A percentile compares a stretch with the other conserved stretches of the same genome.
phyloP scores from a whole-genome alignment of 108 stramenopile species.

The Hondaea fermentalgiana region DNA sequence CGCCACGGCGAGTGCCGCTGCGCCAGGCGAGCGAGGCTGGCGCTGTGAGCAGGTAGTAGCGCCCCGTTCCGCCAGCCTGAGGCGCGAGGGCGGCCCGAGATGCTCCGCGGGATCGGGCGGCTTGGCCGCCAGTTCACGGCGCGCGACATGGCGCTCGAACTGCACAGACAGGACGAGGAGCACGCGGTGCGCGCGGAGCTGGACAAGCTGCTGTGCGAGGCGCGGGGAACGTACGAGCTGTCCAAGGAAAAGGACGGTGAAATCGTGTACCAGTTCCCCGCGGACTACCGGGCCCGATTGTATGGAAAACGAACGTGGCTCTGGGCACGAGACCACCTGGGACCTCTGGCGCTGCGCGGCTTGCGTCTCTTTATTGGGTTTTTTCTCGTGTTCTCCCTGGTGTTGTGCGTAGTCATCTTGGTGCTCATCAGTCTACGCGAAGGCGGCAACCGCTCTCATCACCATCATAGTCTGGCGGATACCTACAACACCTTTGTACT shows the following conservation, averaged over 20 bases:
- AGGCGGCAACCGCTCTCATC: background rate
- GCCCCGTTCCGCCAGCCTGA: too few species aligned
- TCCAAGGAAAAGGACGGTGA: background rate
- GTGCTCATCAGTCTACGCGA: background rate
- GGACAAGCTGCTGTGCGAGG: background rate
- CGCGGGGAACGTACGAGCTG: background rate
- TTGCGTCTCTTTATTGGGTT: background rate
- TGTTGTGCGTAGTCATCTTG: background rate
- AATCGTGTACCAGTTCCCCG: background rate
- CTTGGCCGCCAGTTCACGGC: background rate
- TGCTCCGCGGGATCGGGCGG: background rate
- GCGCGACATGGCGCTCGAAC: background rate
- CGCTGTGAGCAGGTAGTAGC: too few species aligned
- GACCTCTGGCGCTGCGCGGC: background rate
- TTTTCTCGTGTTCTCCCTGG: background rate
- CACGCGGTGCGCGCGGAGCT: background rate
- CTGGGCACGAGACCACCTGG: background rate
- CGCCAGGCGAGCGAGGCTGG: too few species aligned
- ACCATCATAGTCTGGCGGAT: background rate
- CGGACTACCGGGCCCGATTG: background rate
- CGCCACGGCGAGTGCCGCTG: too few species aligned
- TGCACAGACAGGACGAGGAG: background rate
- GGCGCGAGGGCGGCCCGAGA: background rate
- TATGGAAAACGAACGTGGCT: background rate
- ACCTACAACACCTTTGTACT: slow-evolving; percentile 7